Conservation (phyloP, 2,329 filamentous ascomycete species). For the Trichoderma gracile region DNA sequence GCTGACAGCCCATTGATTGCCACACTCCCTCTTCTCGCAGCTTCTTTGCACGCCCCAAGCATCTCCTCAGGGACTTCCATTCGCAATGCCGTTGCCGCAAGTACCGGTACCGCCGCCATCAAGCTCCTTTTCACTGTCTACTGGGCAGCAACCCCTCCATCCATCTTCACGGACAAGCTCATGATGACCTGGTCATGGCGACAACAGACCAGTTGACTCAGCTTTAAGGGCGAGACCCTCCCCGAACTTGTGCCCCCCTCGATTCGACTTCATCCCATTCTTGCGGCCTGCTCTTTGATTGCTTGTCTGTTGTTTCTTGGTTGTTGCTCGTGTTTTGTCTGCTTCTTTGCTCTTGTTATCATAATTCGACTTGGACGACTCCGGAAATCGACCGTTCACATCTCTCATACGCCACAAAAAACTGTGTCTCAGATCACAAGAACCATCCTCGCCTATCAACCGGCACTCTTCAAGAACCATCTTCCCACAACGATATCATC, state of each 20-base stretch:
- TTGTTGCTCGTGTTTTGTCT: neutral
- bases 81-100: constrained; percentile 4
- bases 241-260: neutral
- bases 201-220: constrained; percentile 18
- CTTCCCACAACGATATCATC: neutral
- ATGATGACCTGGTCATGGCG: constrained; percentile 13
- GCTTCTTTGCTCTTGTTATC: neutral
- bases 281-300: neutral
- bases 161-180: constrained; percentile 11
- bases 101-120: constrained; percentile 15
- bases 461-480: neutral
- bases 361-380: neutral
- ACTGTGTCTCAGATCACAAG: neutral
- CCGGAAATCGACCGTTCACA: neutral
- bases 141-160: constrained; percentile 8
- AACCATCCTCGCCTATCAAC: neutral
- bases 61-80: constrained; percentile 7
- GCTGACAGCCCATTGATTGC: neutral
- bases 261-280: neutral
- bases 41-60: constrained; percentile 21
- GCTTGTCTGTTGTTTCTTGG: neutral
- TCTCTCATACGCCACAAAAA: neutral
- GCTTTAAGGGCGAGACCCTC: constrained; percentile 20
- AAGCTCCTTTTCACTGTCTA: neutral
- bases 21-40: constrained; percentile 16